Evolutionary conservation across 306 rosid species (phyloP).

Genomic region (Alnus glutinosa): DNA sequence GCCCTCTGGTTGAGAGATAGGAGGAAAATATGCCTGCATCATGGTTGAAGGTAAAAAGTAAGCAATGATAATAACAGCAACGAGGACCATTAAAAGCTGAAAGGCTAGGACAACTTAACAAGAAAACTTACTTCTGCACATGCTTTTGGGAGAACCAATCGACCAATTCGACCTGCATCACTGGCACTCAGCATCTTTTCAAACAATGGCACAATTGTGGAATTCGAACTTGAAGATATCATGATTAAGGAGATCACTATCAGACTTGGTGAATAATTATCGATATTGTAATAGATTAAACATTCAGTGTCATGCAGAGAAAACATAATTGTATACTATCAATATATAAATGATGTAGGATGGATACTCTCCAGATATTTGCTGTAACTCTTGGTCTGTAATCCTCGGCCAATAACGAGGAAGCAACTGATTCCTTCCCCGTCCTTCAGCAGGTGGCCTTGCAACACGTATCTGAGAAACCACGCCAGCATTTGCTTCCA

Average conservation of each 20-base stretch:
- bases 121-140: constrained; percentile 84
- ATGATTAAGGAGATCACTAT: constrained; percentile 54
- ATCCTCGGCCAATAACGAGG: constrained; percentile 99
- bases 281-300: constrained; percentile 20
- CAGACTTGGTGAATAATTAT: constrained; percentile 16
- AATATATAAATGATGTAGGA: constrained; percentile 19
- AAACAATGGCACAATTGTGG: constrained; percentile 90
- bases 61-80: constrained; percentile 20
- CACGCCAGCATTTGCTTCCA: constrained; percentile 64
- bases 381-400: constrained; percentile 96
- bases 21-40: constrained; percentile 94
- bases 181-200: constrained; percentile 99
- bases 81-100: constrained; percentile 8
- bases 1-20: constrained; percentile 99
- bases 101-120: constrained; percentile 11
- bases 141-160: constrained; percentile 97
- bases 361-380: constrained; percentile 99
- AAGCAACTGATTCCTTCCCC: constrained; percentile 96
- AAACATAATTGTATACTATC: constrained; percentile 11
- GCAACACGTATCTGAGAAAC: constrained; percentile 89
- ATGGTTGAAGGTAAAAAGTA: constrained; percentile 22
- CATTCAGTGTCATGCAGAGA: constrained; percentile 10
- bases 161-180: constrained; percentile 99
- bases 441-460: constrained; percentile 98
- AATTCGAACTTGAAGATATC: constrained; percentile 76